Base-by-base conservation (phyloP, 164 flowering plant genomes). In the Cinnamomum chago region DNA sequence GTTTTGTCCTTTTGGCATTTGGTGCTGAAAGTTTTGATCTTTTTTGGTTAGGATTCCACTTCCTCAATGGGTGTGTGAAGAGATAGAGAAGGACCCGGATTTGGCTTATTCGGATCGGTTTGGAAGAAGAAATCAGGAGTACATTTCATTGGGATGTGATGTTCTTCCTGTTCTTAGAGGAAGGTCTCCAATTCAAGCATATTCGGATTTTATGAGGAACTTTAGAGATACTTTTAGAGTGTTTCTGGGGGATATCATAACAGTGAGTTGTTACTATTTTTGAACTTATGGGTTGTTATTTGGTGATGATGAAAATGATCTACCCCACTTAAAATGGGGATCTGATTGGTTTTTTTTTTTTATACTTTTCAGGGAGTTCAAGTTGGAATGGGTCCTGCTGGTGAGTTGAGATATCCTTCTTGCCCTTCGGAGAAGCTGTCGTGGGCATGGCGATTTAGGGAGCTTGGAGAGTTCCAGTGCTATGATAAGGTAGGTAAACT, bases 341-440 rank as follows among this genome's bases (percentile, higher is more conserved):
- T 40, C 47, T 40, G 11, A 67, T 70, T 25, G n/a, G 25, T 14
- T 10, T 14, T 68, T 12, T n/a, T n/a, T n/a, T n/a, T n/a, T n/a
- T n/a, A n/a, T 52, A 7, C 76, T 77, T 73, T 80, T 68, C 80
- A 90, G 93, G 93, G 85, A 17, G 76, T 92, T 79, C 90, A 86
- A 81, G 84, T 92, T 50, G 91, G 97, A 27, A 85, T 92, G 88
- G 97, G 95, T 70, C 95, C 97, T 72, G 83, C 81, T 24, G 95
- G 97, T 73, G 97, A 92, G 77, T 78, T 92, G 58, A 83, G 91
- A 77, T 92, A 89, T 70, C 97, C 97, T 51, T 90, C 86, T 27
- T 78, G 76, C 78, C 89, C 87, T 67, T 70, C 84, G 35, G 79
- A 80, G 28, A 85, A 83, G 77, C 81, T 82, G 14, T 62, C 82